phyloP scores from a whole-genome alignment of 2,329 filamentous ascomycete genomes.

The Aspergillus clavatus region DNA sequence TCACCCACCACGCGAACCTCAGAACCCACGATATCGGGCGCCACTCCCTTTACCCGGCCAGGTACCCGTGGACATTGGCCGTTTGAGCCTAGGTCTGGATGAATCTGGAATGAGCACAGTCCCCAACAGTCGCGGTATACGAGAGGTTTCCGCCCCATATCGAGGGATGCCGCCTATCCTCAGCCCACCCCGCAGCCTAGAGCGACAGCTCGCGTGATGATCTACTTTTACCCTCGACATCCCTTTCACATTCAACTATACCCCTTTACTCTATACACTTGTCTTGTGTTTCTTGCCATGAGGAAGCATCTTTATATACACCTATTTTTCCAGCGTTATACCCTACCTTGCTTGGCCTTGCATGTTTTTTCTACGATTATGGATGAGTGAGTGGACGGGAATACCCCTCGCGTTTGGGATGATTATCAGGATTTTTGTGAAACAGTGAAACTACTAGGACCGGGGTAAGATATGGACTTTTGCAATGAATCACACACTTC shows the following conservation, averaged over 20 bases:
- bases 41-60: constrained; percentile 22
- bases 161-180: constrained; percentile 24
- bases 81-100: constrained; percentile 20
- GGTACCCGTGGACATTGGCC: constrained; percentile 25
- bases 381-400: background rate
- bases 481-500: background rate
- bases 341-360: no score
- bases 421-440: no score
- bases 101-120: constrained; percentile 15
- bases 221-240: constrained; percentile 1
- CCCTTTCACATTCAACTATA: background rate
- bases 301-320: no score
- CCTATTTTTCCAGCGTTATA: no score
- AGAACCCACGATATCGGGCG: constrained; percentile 19
- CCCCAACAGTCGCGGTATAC: constrained; percentile 15
- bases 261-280: background rate
- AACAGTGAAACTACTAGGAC: no score
- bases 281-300: no score
- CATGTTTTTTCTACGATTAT: constrained; percentile 2
- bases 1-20: constrained; percentile 14
- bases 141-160: constrained; percentile 24
- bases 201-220: constrained; percentile 36
- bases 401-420: background rate
- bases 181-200: constrained; percentile 31
- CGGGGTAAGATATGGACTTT: background rate